Percentiles rank a stretch among this genome's conserved stretches.
Conservation (phyloP, 108 stramenopile genomes). For the Mediolabrus comicus region DNA sequence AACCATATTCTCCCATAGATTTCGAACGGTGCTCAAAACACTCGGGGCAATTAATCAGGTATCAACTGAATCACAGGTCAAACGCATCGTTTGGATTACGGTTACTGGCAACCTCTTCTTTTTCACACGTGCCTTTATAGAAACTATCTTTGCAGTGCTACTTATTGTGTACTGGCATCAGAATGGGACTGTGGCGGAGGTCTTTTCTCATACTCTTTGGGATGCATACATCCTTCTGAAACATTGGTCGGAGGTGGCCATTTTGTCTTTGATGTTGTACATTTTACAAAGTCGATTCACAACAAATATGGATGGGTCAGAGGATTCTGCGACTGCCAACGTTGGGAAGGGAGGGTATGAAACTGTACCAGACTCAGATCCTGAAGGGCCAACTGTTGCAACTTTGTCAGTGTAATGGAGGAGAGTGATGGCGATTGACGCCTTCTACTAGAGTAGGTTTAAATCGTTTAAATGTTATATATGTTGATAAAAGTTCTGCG, state of each 20-base stretch:
- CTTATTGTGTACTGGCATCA: constrained; percentile 79
- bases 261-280: constrained; percentile 90
- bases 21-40: constrained; percentile 91
- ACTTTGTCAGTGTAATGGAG: background rate
- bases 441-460: background rate
- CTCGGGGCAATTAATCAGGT: constrained; percentile 96
- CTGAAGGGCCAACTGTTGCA: background rate
- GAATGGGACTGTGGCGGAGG: constrained; percentile 70
- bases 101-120: constrained; percentile 96
- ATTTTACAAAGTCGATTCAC: constrained; percentile 88
- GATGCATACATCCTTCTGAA: constrained; percentile 88
- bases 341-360: constrained; percentile 30
- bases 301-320: constrained; percentile 14
- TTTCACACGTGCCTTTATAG: constrained; percentile 85
- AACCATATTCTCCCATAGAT: constrained; percentile 90
- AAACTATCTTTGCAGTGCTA: constrained; percentile 70
- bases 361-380: constrained; percentile 21
- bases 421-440: too few relatives aligned
- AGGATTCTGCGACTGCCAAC: background rate
- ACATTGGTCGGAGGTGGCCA: constrained; percentile 84
- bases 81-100: constrained; percentile 94
- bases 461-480: background rate
- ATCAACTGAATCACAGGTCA: constrained; percentile 92
- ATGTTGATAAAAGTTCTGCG: background rate
- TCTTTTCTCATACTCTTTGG: constrained; percentile 83